Evolutionary conservation across 2,329 filamentous ascomycete genomes (phyloP).

Genomic region (Epichloe brachyelytri): DNA sequence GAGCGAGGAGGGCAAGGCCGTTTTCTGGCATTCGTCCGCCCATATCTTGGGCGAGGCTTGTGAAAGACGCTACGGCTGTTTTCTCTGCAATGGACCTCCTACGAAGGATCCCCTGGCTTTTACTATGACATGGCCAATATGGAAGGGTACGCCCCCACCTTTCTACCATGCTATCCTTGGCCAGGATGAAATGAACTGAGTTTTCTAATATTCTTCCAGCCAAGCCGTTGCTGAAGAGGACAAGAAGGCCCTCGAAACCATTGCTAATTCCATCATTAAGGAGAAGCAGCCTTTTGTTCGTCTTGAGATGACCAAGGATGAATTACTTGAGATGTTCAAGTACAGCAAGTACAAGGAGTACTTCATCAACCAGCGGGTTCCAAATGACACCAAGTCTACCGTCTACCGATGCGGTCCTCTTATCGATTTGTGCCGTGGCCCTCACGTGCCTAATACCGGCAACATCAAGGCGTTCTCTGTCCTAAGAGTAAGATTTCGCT

Average conservation of each 20-base stretch:
- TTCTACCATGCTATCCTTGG: background rate
- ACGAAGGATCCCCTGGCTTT: constrained; percentile 69
- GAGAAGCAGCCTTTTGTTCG: constrained; percentile 94
- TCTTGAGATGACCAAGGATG: constrained; percentile 75
- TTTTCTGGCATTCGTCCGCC: constrained; percentile 96
- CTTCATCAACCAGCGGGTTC: constrained; percentile 62
- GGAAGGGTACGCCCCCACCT: constrained; percentile 19
- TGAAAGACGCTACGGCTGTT: constrained; percentile 81
- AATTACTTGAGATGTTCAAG: constrained; percentile 86
- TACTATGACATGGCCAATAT: constrained; percentile 86
- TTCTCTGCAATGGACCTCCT: constrained; percentile 85
- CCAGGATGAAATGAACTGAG: background rate
- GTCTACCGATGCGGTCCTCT: constrained; percentile 90
- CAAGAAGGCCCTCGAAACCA: constrained; percentile 72
- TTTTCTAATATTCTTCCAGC: constrained; percentile 35
- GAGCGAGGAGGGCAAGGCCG: constrained; percentile 53
- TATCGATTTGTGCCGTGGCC: constrained; percentile 90
- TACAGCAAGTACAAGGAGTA: constrained; percentile 99
- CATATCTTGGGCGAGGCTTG: constrained; percentile 93
- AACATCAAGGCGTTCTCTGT: constrained; percentile 92
- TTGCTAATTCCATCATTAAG: constrained; percentile 77
- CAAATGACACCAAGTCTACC: constrained; percentile 79
- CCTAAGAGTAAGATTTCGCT: constrained; percentile 47
- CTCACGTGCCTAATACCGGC: constrained; percentile 83
- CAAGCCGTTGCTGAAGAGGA: constrained; percentile 63